Percentiles rank a stretch among this genome's conserved stretches.
phyloP scores from a whole-genome alignment of 2,329 filamentous ascomycete species.

The Ophiocordyceps polyrhachis-furcata region DNA sequence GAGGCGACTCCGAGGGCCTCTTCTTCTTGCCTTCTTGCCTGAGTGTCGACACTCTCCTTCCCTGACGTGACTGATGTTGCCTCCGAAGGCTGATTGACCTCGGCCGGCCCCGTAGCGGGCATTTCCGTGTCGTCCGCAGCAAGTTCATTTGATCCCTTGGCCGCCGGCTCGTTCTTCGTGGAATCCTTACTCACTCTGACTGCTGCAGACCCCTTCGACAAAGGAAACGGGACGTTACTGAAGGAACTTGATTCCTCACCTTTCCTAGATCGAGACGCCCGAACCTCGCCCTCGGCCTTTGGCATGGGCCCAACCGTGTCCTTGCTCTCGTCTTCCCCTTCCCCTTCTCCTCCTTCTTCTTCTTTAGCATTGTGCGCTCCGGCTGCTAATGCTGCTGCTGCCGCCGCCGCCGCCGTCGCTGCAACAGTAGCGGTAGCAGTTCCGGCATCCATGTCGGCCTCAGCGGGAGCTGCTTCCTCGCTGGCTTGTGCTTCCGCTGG shows the following conservation, averaged over 20 bases:
- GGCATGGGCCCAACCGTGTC: conserved; percentile 20
- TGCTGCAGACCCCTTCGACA: conserved; percentile 13
- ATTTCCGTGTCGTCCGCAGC: neutral
- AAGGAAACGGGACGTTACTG: conserved; percentile 19
- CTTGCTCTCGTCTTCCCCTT: conserved; percentile 16
- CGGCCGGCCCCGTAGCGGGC: neutral
- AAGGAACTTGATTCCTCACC: conserved; percentile 22
- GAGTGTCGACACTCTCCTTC: neutral
- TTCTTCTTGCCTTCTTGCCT: neutral
- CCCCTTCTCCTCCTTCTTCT: conserved; percentile 13
- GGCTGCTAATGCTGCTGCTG: neutral
- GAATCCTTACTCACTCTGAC: conserved; percentile 9
- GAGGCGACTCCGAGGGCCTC: neutral
- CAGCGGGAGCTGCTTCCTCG: conserved; percentile 1
- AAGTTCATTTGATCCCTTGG: neutral
- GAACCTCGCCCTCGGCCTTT: conserved; percentile 12
- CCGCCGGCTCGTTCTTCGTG: conserved; percentile 5
- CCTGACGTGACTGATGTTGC: neutral
- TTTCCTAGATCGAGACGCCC: conserved; percentile 16
- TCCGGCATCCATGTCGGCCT: neutral
- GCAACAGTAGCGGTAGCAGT: neutral
- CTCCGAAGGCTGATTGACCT: neutral
- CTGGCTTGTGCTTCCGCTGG: neutral
- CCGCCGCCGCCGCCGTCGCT: neutral
- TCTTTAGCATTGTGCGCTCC: neutral